Base-by-base conservation (phyloP, 1,284 basidiomycete genomes). In the Cutaneotrichosporon daszewskae region DNA sequence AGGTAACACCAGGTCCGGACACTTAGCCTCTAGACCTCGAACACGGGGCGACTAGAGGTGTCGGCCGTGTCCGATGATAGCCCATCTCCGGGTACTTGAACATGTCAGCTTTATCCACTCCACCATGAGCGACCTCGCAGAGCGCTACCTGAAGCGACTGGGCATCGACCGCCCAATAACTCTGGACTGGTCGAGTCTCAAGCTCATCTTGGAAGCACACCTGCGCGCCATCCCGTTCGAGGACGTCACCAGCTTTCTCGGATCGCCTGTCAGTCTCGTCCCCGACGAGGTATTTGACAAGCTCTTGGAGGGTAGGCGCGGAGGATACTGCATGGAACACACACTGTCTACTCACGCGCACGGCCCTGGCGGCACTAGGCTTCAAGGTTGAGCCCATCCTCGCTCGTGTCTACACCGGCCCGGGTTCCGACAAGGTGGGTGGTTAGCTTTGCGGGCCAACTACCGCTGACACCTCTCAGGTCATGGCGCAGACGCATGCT, bases 261-360 rank as follows among this genome's bases (percentile, higher is more conserved):
- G 49, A n/a, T 14, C n/a, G 5, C 34, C 49, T 3, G 49, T 51
- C 3, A 28, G 19, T 31, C 12, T 51, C n/a, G 35, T 37, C 3
- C 24, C 41, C 5, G 44, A 43, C 4, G 40, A 20, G 3, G 19
- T 34, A 5, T 43, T 33, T 23, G n/a, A 32, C 13, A 47, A 51
- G 37, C 33, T 51, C 14, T 29, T 46, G 9, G 37, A 40, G 13
- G 33, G 19, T 12, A 11, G 28, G 1, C 44, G 49, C 11, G 49
- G 49, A 3, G 44, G 44, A 0, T 51, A 51, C 41, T 51, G 49
- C 49, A 43, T 51, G 49, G 49, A 51, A 38, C 49, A 51, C 28
- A 37, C 41, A 2, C 25, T 33, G n/a, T n/a, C n/a, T n/a, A 1
- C 20, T 51, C 23, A 29, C 32, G 12, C 28, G 35, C 18, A 13